Evolutionary conservation across 2,329 filamentous ascomycete genomes (phyloP).

Genomic region (Camillea tinctor): DNA sequence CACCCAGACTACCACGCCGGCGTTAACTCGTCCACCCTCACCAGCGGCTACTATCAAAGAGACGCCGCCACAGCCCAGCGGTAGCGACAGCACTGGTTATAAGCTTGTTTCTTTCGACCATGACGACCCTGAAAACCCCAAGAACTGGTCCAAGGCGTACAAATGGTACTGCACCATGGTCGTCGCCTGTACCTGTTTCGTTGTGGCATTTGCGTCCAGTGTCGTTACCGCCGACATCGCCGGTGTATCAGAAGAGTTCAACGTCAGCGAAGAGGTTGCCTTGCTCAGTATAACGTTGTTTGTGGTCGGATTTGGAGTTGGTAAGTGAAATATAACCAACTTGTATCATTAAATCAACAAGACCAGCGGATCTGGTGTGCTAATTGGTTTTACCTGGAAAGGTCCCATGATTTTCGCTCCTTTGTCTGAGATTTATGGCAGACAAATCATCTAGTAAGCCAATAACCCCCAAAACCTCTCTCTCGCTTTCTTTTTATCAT

Average conservation of each 20-base stretch:
- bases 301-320: conserved; percentile 78
- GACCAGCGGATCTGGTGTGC: background rate
- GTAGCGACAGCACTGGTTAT: conserved; percentile 31
- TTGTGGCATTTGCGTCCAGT: conserved; percentile 68
- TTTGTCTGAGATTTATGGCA: conserved; percentile 71
- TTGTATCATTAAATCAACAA: background rate
- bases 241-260: conserved; percentile 62
- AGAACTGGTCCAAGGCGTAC: conserved; percentile 76
- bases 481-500: too few species aligned
- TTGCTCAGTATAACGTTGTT: conserved; percentile 74
- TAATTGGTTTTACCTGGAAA: conserved; percentile 22
- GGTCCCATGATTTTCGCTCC: conserved; percentile 80
- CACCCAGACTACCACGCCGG: background rate
- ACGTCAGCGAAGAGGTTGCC: conserved; percentile 69
- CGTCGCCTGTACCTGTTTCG: conserved; percentile 73
- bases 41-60: background rate
- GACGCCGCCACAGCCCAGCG: background rate
- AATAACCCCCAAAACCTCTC: background rate
- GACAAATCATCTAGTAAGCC: conserved; percentile 63
- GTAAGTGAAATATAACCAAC: conserved; percentile 40
- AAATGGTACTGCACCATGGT: conserved; percentile 89
- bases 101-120: conserved; percentile 68
- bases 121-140: conserved; percentile 74
- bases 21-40: background rate
- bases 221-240: conserved; percentile 76